Conservation (phyloP, 805 yeast genomes). For the Ogataea kodamae region DNA sequence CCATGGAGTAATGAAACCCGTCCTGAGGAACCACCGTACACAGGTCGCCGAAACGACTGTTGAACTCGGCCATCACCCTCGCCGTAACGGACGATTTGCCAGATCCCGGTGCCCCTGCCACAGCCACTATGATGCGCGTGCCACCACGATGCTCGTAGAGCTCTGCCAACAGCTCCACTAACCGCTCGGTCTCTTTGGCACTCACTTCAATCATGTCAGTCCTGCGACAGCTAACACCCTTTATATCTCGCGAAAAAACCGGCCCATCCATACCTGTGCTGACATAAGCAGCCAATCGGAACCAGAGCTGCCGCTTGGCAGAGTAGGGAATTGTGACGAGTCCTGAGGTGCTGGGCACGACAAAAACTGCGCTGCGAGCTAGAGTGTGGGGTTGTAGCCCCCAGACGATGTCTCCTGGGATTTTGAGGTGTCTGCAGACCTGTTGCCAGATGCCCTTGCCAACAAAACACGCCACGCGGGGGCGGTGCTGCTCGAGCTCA, state of each 20-base stretch:
- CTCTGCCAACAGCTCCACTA: constrained; percentile 1
- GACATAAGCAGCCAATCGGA: constrained; percentile 32
- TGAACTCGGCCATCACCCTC: constrained; percentile 4
- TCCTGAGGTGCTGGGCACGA: constrained; percentile 73
- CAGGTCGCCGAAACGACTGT: constrained; percentile 2
- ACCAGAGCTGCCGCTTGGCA: constrained; percentile 50
- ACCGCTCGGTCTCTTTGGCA: constrained; percentile 3
- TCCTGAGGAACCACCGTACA: constrained; percentile 17
- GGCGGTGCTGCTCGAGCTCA: constrained; percentile 38
- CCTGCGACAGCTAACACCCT: neutral
- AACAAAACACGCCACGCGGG: constrained; percentile 51
- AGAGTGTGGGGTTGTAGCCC: constrained; percentile 41
- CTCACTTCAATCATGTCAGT: constrained; percentile 1
- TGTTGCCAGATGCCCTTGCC: constrained; percentile 78
- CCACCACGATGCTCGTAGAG: constrained; percentile 1
- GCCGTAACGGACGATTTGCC: constrained; percentile 11
- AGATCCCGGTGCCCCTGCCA: constrained; percentile 13
- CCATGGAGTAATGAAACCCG: constrained; percentile 43
- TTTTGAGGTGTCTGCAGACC: constrained; percentile 42
- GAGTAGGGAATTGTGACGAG: constrained; percentile 51
- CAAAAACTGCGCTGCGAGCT: constrained; percentile 40
- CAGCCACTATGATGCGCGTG: constrained; percentile 11
- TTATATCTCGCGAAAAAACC: constrained; percentile 1
- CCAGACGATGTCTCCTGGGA: constrained; percentile 40
- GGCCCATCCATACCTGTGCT: constrained; percentile 2